phyloP scores from a whole-genome alignment of 164 flowering plant species.

The Amborella trichopoda region DNA sequence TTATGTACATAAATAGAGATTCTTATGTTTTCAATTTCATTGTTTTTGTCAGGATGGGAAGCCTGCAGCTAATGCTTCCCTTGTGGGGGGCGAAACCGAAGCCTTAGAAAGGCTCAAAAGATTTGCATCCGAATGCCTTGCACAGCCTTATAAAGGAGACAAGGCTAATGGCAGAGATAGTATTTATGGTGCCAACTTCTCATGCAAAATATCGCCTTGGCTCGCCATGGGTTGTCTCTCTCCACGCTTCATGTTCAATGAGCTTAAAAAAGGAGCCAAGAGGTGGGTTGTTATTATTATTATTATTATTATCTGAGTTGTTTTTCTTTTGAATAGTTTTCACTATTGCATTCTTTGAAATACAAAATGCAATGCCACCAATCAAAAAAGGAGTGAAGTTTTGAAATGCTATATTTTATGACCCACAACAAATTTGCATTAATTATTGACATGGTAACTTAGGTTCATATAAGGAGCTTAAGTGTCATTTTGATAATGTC shows the following conservation, averaged over 20 bases:
- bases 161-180: conserved; percentile 34
- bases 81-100: conserved; percentile 89
- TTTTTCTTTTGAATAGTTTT: no score
- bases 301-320: no score
- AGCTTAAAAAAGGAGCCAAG: conserved; percentile 56
- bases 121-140: conserved; percentile 72
- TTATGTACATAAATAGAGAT: no score
- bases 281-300: conserved; percentile 34
- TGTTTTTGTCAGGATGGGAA: conserved; percentile 48
- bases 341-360: no score
- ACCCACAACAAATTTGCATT: no score
- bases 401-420: no score
- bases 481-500: no score
- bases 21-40: neutral
- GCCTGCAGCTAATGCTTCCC: conserved; percentile 46
- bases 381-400: no score
- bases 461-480: no score
- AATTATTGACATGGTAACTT: no score
- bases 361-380: no score
- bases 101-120: conserved; percentile 65
- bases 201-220: conserved; percentile 96
- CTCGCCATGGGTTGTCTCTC: conserved; percentile 87
- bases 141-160: conserved; percentile 50
- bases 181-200: conserved; percentile 90
- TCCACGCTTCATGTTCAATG: conserved; percentile 90